Percentiles rank a stretch among this genome's conserved stretches.
phyloP scores from a whole-genome alignment of 2,329 filamentous ascomycete species.

The Colletotrichum lupini region DNA sequence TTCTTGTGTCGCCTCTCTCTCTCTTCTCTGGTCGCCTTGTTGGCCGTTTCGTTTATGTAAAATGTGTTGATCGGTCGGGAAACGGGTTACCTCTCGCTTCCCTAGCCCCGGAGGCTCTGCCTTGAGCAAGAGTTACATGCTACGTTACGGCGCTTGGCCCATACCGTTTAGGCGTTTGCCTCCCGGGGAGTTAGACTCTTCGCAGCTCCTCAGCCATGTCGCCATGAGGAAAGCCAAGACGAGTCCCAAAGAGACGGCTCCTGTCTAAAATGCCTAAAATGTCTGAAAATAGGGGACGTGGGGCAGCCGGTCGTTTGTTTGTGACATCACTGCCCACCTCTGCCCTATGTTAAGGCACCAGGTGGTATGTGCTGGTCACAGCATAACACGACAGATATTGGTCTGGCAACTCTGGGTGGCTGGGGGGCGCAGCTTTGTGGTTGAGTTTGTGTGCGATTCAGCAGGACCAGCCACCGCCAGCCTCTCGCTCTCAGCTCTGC shows the following conservation, averaged over 20 bases:
- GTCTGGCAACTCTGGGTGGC: background rate
- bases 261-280: background rate
- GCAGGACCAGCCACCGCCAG: background rate
- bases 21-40: background rate
- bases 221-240: background rate
- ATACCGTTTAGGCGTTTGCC: constrained; percentile 3
- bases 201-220: background rate
- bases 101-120: background rate
- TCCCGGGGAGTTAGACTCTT: background rate
- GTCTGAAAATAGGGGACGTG: constrained; percentile 19
- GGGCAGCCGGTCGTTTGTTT: constrained; percentile 1
- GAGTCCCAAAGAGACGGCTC: background rate
- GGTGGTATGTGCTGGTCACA: background rate
- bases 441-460: background rate
- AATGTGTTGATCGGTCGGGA: background rate
- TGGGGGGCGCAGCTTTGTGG: constrained; percentile 1
- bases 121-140: background rate
- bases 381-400: background rate
- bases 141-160: constrained; percentile 21
- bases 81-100: background rate
- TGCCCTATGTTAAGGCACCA: background rate
- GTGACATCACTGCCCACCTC: constrained; percentile 24
- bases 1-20: constrained; percentile 19
- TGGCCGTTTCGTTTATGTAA: background rate
- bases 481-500: background rate